A percentile compares a stretch with the other conserved stretches of the same genome.
phyloP scores from a whole-genome alignment of 768 basidiomycete species.

The Boletus sp. region DNA sequence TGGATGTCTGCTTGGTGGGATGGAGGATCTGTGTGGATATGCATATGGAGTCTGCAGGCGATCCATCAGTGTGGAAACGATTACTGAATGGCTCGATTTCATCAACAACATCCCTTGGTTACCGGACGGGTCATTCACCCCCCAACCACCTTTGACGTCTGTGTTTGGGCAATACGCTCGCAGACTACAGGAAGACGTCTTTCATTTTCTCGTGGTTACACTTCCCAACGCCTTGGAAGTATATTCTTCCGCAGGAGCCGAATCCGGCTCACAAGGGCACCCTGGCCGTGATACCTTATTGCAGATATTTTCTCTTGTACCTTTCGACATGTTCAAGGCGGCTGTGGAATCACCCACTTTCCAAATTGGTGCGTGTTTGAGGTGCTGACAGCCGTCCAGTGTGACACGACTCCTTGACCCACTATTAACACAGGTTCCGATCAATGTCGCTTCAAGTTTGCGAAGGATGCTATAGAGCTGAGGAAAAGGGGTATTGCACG shows the following conservation, averaged over 20 bases:
- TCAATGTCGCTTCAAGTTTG: slow-evolving; percentile 87
- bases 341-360: slow-evolving; percentile 78
- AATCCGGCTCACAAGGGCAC: slow-evolving; percentile 32
- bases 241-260: slow-evolving; percentile 38
- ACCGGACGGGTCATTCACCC: slow-evolving; percentile 44
- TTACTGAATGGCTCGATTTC: slow-evolving; percentile 76
- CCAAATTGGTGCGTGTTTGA: slow-evolving; percentile 59
- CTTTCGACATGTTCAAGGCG: slow-evolving; percentile 84
- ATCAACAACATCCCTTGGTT: slow-evolving; percentile 52
- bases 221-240: slow-evolving; percentile 67
- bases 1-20: slow-evolving; percentile 79
- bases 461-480: slow-evolving; percentile 82
- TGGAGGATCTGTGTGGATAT: slow-evolving; percentile 79
- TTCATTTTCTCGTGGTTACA: slow-evolving; percentile 71
- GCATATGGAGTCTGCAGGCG: slow-evolving; percentile 75
- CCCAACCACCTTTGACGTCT: slow-evolving; percentile 48
- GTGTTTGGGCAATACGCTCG: slow-evolving; percentile 79
- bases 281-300: slow-evolving; percentile 65
- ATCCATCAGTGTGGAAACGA: slow-evolving; percentile 72
- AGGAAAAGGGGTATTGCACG: slow-evolving; percentile 76
- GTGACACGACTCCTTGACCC: slow-evolving; percentile 8
- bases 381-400: slow-evolving; percentile 6
- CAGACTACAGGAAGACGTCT: slow-evolving; percentile 69
- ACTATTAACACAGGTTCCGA: slow-evolving; percentile 55
- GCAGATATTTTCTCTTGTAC: slow-evolving; percentile 73